Evolutionary conservation across 2,329 filamentous ascomycete species (phyloP).

Genomic region (Zopfia rhizophila): DNA sequence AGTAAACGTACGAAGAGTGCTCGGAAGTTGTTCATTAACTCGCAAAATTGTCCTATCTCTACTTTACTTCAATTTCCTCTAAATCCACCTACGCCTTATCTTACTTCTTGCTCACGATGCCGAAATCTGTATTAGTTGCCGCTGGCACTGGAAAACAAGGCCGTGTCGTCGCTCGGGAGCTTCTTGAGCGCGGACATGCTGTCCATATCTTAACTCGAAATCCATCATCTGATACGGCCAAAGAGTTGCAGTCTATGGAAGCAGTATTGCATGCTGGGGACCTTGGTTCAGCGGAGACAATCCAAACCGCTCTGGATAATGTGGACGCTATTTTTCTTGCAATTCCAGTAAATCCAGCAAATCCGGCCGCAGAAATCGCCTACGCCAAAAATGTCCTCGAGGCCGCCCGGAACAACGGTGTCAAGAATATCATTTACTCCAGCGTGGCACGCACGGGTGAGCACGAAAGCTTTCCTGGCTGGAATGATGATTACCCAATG

Average conservation of each 20-base stretch:
- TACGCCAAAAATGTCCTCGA: constrained; percentile 5
- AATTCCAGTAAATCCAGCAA: constrained; percentile 8
- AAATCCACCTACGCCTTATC: too few relatives aligned
- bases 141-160: constrained; percentile 11
- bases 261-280: background rate
- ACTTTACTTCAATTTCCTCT: too few relatives aligned
- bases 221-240: constrained; percentile 1
- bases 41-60: too few relatives aligned
- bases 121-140: background rate
- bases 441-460: constrained; percentile 12
- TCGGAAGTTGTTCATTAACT: too few relatives aligned
- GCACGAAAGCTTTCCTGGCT: constrained; percentile 13
- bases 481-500: constrained; percentile 12
- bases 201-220: constrained; percentile 9
- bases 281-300: background rate
- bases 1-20: too few relatives aligned
- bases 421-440: constrained; percentile 7
- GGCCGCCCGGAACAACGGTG: constrained; percentile 4
- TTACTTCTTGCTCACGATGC: too few relatives aligned
- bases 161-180: background rate
- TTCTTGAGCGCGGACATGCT: background rate
- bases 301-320: constrained; percentile 2
- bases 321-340: constrained; percentile 8
- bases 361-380: constrained; percentile 2
- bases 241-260: background rate